These are phyloP conservation scores for Jaminaea rosea DNA, from an alignment of 1,284 basidiomycete genomes.

Conservation along the genomic window DNA sequence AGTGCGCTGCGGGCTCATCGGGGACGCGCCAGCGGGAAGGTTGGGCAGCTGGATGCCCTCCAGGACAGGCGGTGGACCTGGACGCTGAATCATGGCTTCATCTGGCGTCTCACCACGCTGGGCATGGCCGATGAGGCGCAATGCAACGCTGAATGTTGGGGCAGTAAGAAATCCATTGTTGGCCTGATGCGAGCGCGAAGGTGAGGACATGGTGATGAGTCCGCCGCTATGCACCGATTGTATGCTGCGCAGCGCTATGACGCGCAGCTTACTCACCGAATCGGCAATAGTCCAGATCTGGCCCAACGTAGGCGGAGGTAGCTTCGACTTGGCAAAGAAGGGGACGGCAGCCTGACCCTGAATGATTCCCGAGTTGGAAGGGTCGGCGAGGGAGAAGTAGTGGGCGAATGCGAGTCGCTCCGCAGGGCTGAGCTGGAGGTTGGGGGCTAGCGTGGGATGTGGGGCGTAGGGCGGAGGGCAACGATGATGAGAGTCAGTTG, in stretches of 20 bases:
- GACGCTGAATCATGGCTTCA: constrained; percentile 40
- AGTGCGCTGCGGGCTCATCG: constrained; percentile 7
- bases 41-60: constrained; percentile 58
- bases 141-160: constrained; percentile 61
- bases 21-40: constrained; percentile 11
- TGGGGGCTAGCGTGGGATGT: no score
- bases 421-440: constrained; percentile 11
- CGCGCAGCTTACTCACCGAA: no score
- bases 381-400: constrained; percentile 40
- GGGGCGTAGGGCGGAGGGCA: no score
- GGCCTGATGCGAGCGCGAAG: no score
- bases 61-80: constrained; percentile 72
- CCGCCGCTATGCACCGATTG: no score
- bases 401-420: constrained; percentile 41
- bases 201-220: no score
- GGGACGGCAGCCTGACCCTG: constrained; percentile 41
- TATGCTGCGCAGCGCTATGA: no score
- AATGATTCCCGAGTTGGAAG: constrained; percentile 34
- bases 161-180: constrained; percentile 51
- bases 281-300: constrained; percentile 92
- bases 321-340: constrained; percentile 42
- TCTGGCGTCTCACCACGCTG: constrained; percentile 72
- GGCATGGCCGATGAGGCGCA: constrained; percentile 83
- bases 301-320: constrained; percentile 55
- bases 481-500: no score